Evolutionary conservation across 2,329 filamentous ascomycete species (phyloP).

Genomic region (Calonectria pseudoreteaudii): DNA sequence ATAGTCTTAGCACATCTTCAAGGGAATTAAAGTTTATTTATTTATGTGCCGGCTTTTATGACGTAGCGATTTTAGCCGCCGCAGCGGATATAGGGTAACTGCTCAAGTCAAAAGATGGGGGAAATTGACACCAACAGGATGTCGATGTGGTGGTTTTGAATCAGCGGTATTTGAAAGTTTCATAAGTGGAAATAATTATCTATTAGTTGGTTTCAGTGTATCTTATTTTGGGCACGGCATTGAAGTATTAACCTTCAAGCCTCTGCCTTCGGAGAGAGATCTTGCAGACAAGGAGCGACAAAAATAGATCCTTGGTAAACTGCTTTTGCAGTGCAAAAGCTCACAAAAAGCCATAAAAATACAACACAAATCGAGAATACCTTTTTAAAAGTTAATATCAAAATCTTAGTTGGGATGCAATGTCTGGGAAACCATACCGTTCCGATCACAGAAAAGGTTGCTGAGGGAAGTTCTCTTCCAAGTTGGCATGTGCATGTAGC

Average conservation of each 20-base stretch:
- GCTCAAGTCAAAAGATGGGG: not conserved
- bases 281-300: not conserved
- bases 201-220: not conserved
- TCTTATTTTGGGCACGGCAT: no score
- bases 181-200: not conserved
- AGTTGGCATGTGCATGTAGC: conserved; percentile 1
- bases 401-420: fast-evolving
- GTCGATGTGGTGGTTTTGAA: no score
- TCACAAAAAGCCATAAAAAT: conserved; percentile 35
- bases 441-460: not conserved
- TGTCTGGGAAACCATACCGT: not conserved
- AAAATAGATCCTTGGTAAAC: conserved; percentile 27
- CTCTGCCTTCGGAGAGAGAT: not conserved
- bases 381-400: not conserved
- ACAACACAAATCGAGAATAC: conserved; percentile 32
- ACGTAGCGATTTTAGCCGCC: not conserved
- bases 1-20: not conserved
- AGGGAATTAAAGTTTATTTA: not conserved
- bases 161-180: no score
- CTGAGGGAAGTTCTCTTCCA: not conserved
- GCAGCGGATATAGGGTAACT: not conserved
- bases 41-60: not conserved
- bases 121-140: not conserved
- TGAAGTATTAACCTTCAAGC: not conserved
- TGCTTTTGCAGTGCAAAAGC: conserved; percentile 20